Base-by-base conservation (phyloP, 495 filamentous ascomycete genomes). In the Hypoxylon lienhwacheense region DNA sequence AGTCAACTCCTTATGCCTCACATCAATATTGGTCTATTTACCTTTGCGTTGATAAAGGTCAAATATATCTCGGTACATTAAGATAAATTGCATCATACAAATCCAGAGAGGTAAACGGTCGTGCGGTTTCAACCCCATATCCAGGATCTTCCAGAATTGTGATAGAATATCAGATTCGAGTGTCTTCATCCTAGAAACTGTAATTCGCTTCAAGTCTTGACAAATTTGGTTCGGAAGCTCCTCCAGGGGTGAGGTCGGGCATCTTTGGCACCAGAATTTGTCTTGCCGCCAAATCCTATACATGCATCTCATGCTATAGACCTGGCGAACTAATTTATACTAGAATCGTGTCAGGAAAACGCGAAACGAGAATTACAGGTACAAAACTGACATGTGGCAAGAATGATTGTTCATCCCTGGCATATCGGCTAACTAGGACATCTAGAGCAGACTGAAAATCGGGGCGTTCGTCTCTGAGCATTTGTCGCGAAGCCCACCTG, bases 231-330 rank as follows among this genome's bases (percentile, higher is more conserved):
- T 34, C 1, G 64, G 60, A 14, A 66, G 64, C 21, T 58, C 44
- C 12, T 62, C 57, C 10, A 57, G 22, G 6, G 20, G 21, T 29
- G 43, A 24, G 7, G 32, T 47, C 10, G 50, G 42, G 7, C 16
- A 43, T 35, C 32, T 56, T n/a, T 52, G 48, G 36, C 47, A 66
- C 45, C 39, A 45, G 16, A 69, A 63, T 15, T 49, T 63, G 8
- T 56, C 35, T 15, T 70, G 63, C 2, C 63, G 56, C 67, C 63
- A 68, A 29, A 70, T 66, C 40, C 45, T 59, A 50, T 66, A 70
- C 40, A 68, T 54, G 40, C 67, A 70, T 21, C 53, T 66, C 55
- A 70, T 55, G n/a, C 53, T 42, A 34, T 61, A 61, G 17, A 68
- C 66, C 44, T 64, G 58, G 7, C 50, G 54, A 26, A 70, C 63